Conservation (phyloP, 192 early-diverging fungal species). For the Glomus cerebriforme region DNA sequence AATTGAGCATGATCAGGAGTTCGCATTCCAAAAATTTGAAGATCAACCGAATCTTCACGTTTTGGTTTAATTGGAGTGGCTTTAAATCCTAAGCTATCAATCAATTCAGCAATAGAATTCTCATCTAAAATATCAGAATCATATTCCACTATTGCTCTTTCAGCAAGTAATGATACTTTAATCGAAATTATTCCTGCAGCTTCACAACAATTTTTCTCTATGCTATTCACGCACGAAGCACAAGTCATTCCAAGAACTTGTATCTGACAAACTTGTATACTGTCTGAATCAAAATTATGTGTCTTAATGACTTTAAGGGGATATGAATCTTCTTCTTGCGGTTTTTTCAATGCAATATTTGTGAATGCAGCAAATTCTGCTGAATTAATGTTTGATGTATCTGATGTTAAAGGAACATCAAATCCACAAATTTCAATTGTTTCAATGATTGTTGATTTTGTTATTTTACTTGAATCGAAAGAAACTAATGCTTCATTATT, state of each 20-base stretch:
- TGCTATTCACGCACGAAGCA: constrained; percentile 85
- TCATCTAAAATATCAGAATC: constrained; percentile 50
- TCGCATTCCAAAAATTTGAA: constrained; percentile 97
- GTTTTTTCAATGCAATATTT: background rate
- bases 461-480: constrained; percentile 22
- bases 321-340: background rate
- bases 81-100: constrained; percentile 74
- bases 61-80: constrained; percentile 59
- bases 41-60: constrained; percentile 53
- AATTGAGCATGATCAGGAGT: constrained; percentile 77
- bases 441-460: constrained; percentile 34
- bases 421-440: constrained; percentile 73
- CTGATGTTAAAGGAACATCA: constrained; percentile 46
- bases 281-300: constrained; percentile 1
- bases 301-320: constrained; percentile 11
- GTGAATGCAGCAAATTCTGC: constrained; percentile 1
- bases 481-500: constrained; percentile 39
- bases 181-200: constrained; percentile 68
- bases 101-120: constrained; percentile 59
- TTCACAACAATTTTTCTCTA: constrained; percentile 69
- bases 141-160: constrained; percentile 74
- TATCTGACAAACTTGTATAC: constrained; percentile 48
- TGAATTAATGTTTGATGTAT: background rate
- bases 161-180: constrained; percentile 84
- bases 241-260: constrained; percentile 95